Evolutionary conservation across 495 filamentous ascomycete genomes (phyloP), one percentile per base, ranked within the genome.

Genomic region (Lasiosphaeria ovina): DNA sequence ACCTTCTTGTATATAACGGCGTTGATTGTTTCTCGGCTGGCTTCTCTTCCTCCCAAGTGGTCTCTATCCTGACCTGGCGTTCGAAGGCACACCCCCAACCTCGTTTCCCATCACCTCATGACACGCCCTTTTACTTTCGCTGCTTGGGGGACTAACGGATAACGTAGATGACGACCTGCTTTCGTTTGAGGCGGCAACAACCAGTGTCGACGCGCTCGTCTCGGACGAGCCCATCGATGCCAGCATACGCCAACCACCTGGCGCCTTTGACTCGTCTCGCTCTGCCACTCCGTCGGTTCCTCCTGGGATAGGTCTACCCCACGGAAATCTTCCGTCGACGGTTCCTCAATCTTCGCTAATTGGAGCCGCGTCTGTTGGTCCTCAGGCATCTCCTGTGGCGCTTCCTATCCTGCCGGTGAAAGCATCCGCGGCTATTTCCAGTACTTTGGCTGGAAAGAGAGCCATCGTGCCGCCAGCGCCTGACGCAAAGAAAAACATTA

Each of bases 261-360:
- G 75, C 55, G 79, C 70, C 4, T 79, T 81, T 63, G 69, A 78
- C 40, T 73, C 53, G n/a, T 76, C 74, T 16, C 77, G 78, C 33
- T 72, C 79, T 38, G 79, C 80, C 3, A 86, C 84, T 9, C 86
- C 87, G 3, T 80, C 79, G 2, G 73, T 88, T 9, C 88, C 88
- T 38, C 88, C 89, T 32, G 89, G 88, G 0, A 82, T 91, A 48
- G 81, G 81, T 12, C 69, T 85, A 11, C 79, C 81, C 4, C 82
- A 81, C 55, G 70, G 76, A 3, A 84, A 87, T 59, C 76, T 84
- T 33, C 72, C 77, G 0, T 76, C 78, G 0, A 62, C 65, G 8
- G 51, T 64, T 6, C 67, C 68, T 1, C 65, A 68, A 50, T 55
- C 68, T 6, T 71, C 70, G 24, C 14, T 67, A 9, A 61, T 48